Conservation (phyloP, 257 asterid genomes). For the Solanum piurae region DNA sequence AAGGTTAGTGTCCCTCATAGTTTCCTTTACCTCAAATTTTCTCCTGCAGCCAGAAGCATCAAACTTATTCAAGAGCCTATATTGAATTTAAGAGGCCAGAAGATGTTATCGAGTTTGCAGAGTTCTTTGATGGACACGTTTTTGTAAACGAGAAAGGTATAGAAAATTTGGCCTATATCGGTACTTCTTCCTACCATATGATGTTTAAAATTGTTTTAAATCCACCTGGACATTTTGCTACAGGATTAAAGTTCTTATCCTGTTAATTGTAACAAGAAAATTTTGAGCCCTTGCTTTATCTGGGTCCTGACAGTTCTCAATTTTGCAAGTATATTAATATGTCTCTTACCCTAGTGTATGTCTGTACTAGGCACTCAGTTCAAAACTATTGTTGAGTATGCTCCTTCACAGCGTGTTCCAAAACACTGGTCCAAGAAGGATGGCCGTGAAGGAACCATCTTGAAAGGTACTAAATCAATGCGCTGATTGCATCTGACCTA, state of each 20-base stretch:
- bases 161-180: neutral
- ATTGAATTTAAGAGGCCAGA: constrained; percentile 64
- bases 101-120: constrained; percentile 91
- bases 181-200: neutral
- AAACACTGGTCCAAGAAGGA: constrained; percentile 83
- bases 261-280: neutral
- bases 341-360: neutral
- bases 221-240: neutral
- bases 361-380: constrained; percentile 68
- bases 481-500: constrained; percentile 15
- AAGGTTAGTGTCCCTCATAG: neutral
- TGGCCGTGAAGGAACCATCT: constrained; percentile 89
- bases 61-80: constrained; percentile 62
- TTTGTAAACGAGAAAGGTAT: constrained; percentile 97
- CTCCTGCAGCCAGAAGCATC: constrained; percentile 71
- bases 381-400: constrained; percentile 83
- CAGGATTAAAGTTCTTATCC: neutral
- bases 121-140: constrained; percentile 80
- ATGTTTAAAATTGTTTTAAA: neutral
- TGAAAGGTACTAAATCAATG: constrained; percentile 50
- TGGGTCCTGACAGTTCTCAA: neutral
- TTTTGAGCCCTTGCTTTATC: neutral
- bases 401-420: constrained; percentile 96
- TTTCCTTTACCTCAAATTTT: neutral
- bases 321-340: neutral